phyloP scores from a whole-genome alignment of 148 eudicot species.

The Pouteria glomerata region DNA sequence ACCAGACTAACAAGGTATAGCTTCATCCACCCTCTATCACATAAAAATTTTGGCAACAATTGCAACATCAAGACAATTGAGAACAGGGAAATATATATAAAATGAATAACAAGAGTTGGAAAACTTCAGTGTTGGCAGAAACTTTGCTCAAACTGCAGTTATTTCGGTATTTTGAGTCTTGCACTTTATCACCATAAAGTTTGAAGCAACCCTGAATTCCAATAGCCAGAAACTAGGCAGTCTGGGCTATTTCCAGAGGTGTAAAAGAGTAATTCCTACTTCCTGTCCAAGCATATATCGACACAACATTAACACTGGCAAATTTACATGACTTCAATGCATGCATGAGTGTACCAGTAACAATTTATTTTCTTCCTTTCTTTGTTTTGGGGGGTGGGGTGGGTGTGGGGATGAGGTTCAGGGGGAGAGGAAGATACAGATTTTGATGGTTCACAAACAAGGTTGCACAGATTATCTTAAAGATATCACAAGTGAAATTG shows the following conservation, averaged over 20 bases:
- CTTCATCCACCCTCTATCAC: not conserved
- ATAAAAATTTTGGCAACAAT: not conserved
- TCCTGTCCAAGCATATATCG: slow-evolving; percentile 10
- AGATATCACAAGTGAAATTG: not conserved
- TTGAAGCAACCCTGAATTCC: not conserved
- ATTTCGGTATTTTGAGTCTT: not conserved
- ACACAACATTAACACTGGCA: not conserved
- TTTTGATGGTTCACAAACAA: not conserved
- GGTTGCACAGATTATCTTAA: not conserved
- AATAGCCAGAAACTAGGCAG: not conserved
- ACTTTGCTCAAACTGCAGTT: not conserved
- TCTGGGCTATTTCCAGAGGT: not conserved
- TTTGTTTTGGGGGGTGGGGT: no score
- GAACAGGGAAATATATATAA: not conserved
- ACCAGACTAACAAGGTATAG: not conserved
- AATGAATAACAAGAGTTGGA: not conserved
- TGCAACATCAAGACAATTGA: not conserved
- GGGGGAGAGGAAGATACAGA: no score
- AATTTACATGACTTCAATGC: not conserved
- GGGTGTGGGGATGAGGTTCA: no score
- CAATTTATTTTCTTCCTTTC: no score
- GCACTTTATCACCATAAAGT: not conserved
- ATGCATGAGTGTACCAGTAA: not conserved
- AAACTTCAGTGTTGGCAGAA: not conserved
- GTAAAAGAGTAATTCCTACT: slow-evolving; percentile 1